Percentiles rank a stretch among this genome's conserved stretches.
These are phyloP conservation scores for Atkinsonella texensis DNA, from an alignment of 2,329 filamentous ascomycete species.

Conservation along the genomic window DNA sequence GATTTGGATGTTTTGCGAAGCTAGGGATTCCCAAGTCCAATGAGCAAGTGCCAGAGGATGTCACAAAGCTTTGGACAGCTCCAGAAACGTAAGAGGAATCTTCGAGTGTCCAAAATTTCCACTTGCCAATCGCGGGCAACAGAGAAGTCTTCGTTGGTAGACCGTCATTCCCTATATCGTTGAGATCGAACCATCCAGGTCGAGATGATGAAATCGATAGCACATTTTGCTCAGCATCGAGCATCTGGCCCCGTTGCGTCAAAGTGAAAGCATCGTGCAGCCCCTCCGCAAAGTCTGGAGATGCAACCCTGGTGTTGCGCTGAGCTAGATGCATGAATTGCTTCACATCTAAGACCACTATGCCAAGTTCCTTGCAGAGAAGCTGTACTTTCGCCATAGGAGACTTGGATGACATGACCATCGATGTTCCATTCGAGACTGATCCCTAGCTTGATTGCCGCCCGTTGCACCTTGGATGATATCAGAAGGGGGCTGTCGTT, in stretches of 20 bases:
- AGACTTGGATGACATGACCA: neutral
- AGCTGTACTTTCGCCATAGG: too few relatives aligned
- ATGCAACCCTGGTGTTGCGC: too few relatives aligned
- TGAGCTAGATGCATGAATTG: too few relatives aligned
- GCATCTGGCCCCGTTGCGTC: too few relatives aligned
- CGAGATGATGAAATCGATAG: too few relatives aligned
- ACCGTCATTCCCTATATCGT: too few relatives aligned
- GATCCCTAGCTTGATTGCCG: neutral
- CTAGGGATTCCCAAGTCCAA: neutral
- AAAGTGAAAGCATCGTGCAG: too few relatives aligned
- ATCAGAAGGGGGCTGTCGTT: neutral
- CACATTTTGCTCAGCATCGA: too few relatives aligned
- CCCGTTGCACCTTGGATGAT: neutral
- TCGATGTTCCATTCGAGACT: neutral
- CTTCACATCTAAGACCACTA: too few relatives aligned
- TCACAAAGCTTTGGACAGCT: neutral
- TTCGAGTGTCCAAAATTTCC: neutral
- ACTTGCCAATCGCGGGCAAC: neutral
- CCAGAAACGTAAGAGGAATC: neutral
- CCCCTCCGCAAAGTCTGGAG: too few relatives aligned
- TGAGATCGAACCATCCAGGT: too few relatives aligned
- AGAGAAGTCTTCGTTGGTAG: neutral
- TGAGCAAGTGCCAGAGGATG: neutral
- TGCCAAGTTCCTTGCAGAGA: too few relatives aligned
- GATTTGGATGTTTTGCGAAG: neutral